phyloP scores from a whole-genome alignment of 768 basidiomycete genomes.

The Boletellus sp. region DNA sequence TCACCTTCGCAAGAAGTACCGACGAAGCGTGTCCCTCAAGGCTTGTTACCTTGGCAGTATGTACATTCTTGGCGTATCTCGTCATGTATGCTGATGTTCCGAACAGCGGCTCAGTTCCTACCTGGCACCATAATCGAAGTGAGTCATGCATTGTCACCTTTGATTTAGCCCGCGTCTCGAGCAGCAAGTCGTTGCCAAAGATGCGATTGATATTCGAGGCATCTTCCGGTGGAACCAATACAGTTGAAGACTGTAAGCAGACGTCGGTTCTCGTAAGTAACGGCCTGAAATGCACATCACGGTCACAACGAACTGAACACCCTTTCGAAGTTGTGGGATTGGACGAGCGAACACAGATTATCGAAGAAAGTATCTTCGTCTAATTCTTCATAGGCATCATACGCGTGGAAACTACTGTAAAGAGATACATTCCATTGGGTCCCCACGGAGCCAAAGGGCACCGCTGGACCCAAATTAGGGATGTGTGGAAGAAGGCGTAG shows the following conservation, averaged over 20 bases:
- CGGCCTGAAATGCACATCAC: not conserved
- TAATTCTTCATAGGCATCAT: conserved; percentile 14
- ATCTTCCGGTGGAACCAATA: not conserved
- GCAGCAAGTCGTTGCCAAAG: conserved; percentile 18
- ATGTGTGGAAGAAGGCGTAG: no score
- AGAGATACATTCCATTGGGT: no score
- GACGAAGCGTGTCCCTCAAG: conserved; percentile 5
- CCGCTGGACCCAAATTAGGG: no score
- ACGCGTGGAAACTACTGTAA: no score
- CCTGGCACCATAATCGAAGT: conserved; percentile 20
- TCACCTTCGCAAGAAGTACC: not conserved
- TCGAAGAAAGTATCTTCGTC: not conserved
- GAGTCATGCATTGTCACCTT: not conserved
- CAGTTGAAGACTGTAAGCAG: conserved; percentile 12
- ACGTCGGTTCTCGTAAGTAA: conserved; percentile 17
- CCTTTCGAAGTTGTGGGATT: conserved; percentile 14
- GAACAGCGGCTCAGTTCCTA: conserved; percentile 20
- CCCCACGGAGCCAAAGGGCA: no score
- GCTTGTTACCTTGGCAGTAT: conserved; percentile 19
- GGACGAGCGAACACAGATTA: not conserved
- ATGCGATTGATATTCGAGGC: conserved; percentile 8
- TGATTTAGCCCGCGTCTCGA: not conserved
- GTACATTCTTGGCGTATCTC: not conserved
- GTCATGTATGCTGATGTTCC: not conserved
- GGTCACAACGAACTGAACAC: not conserved